Evolutionary conservation across 495 filamentous ascomycete genomes (phyloP).

Genomic region (Sphaerosporella brunnea): DNA sequence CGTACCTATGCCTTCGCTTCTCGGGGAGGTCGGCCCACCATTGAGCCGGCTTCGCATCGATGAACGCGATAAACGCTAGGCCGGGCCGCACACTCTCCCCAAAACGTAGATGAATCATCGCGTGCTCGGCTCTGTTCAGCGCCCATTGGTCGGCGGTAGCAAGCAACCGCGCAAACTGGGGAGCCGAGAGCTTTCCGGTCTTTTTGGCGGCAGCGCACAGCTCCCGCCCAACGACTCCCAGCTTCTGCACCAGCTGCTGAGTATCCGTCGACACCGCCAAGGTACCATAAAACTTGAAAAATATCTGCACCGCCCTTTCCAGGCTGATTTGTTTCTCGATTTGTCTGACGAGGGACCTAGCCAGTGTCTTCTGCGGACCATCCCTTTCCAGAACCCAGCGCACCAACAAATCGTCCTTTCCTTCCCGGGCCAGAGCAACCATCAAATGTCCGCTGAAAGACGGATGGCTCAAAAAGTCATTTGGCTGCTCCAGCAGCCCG

Average conservation of each 20-base stretch:
- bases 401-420: neutral
- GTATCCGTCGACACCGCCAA: neutral
- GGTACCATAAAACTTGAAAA: neutral
- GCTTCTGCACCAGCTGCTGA: neutral
- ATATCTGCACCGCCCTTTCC: constrained; percentile 1
- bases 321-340: neutral
- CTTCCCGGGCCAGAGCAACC: neutral
- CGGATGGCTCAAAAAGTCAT: neutral
- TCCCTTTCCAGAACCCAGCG: neutral
- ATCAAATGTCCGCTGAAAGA: neutral
- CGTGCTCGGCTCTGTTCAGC: neutral
- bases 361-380: neutral
- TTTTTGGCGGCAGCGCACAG: neutral
- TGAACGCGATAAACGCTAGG: neutral
- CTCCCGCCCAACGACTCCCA: neutral
- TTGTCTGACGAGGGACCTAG: neutral
- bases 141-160: neutral
- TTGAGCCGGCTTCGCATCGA: neutral
- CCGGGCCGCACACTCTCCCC: neutral
- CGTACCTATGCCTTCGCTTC: neutral
- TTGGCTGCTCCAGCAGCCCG: neutral
- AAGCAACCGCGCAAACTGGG: neutral
- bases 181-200: neutral
- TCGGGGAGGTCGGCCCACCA: neutral
- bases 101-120: constrained; percentile 3